These are phyloP conservation scores for Diospyros kaki DNA, from an alignment of 148 eudicot genomes.

Conservation along the genomic window DNA sequence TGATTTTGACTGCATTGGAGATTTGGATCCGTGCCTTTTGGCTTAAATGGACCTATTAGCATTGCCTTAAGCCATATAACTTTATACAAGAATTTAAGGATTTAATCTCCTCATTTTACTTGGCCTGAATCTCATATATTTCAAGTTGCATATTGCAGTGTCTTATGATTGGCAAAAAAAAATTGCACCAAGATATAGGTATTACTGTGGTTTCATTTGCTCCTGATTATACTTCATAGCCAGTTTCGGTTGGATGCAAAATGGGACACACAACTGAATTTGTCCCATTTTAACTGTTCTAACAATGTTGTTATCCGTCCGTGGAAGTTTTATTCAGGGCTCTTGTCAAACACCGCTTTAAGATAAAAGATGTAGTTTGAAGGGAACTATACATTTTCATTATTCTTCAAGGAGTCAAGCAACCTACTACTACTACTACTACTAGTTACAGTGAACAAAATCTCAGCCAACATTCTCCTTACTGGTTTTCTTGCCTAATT, in stretches of 20 bases:
- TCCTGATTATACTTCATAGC: neutral
- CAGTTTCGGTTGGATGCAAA: neutral
- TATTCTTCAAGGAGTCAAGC: too few species aligned
- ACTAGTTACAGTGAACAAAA: too few species aligned
- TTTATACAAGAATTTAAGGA: neutral
- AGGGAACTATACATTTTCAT: too few species aligned
- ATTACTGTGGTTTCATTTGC: neutral
- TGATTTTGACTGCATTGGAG: neutral
- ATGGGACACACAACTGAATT: neutral
- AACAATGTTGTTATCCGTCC: neutral
- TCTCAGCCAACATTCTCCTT: too few species aligned
- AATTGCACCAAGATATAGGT: neutral
- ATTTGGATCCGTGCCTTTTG: neutral
- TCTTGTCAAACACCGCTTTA: too few species aligned
- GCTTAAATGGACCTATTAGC: neutral
- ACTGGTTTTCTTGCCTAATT: constrained; percentile 41
- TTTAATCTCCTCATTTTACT: neutral
- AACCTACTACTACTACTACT: too few species aligned
- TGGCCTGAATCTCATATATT: too few species aligned
- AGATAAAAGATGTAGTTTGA: too few species aligned
- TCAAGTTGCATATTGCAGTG: neutral
- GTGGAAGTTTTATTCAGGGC: neutral
- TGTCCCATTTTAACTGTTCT: neutral
- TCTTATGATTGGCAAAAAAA: neutral
- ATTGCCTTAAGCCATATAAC: neutral